These are phyloP conservation scores for Fraxinus quadrangulata DNA, from an alignment of 257 asterid genomes.

Conservation along the genomic window DNA sequence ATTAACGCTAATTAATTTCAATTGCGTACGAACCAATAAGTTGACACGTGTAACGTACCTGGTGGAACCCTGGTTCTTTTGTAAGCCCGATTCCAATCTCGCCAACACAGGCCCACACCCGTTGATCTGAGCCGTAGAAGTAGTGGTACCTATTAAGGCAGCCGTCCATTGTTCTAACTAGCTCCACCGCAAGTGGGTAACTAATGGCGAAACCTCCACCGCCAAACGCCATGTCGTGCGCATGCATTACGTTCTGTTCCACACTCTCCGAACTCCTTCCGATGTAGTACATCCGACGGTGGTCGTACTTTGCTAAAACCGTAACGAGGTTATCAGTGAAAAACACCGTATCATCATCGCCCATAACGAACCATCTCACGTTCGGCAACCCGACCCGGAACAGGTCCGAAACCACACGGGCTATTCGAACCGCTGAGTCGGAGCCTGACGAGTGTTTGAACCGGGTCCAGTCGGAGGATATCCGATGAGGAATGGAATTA, in stretches of 20 bases:
- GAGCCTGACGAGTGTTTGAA: constrained; percentile 49
- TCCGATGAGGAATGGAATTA: constrained; percentile 44
- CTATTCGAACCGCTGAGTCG: constrained; percentile 68
- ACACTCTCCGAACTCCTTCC: constrained; percentile 92
- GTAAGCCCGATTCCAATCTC: constrained; percentile 78
- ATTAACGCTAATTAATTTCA: no score
- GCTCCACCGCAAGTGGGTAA: constrained; percentile 67
- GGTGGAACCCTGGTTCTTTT: constrained; percentile 85
- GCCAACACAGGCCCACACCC: constrained; percentile 83
- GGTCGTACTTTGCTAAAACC: constrained; percentile 72
- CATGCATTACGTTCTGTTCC: constrained; percentile 76
- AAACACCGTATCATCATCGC: constrained; percentile 93
- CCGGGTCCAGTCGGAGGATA: constrained; percentile 73
- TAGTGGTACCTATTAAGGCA: constrained; percentile 69
- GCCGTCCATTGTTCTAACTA: constrained; percentile 58
- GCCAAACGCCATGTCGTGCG: constrained; percentile 90
- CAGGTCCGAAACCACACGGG: constrained; percentile 70
- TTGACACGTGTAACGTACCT: constrained; percentile 38
- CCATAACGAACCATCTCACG: constrained; percentile 95
- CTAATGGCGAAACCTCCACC: constrained; percentile 93
- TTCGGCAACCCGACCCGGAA: constrained; percentile 61
- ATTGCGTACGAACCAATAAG: background rate
- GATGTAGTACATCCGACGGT: constrained; percentile 70
- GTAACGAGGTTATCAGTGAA: constrained; percentile 68
- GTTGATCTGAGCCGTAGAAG: constrained; percentile 89